Conservation (phyloP, 108 stramenopile genomes). For the Nannochloropsis gaditana region DNA sequence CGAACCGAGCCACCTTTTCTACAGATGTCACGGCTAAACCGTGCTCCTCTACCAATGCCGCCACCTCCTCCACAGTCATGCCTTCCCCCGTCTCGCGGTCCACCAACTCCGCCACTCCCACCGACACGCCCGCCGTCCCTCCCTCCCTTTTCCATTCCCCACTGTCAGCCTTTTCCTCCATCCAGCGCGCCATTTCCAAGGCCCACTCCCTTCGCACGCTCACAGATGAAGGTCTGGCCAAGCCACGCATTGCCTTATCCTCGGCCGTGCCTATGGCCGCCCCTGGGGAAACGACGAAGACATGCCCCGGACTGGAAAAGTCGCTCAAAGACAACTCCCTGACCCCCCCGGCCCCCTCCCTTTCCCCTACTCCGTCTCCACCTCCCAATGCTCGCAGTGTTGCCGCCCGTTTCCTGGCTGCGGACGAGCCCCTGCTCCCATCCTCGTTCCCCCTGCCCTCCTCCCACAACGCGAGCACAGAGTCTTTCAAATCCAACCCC, state of each 20-base stretch:
- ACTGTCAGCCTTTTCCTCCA: conserved; percentile 73
- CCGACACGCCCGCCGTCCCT: conserved; percentile 64
- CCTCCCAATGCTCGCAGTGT: conserved; percentile 83
- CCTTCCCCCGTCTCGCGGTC: conserved; percentile 87
- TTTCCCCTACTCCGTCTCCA: conserved; percentile 57
- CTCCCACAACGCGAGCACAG: conserved; percentile 69
- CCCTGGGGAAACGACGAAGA: conserved; percentile 73
- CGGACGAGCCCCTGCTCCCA: conserved; percentile 80
- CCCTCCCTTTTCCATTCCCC: conserved; percentile 76
- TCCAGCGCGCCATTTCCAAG: conserved; percentile 64
- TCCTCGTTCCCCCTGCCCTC: conserved; percentile 81
- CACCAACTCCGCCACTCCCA: conserved; percentile 71
- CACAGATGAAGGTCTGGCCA: background rate
- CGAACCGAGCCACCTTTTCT: conserved; percentile 61
- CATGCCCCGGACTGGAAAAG: conserved; percentile 82
- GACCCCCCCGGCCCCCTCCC: conserved; percentile 63
- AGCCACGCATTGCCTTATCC: background rate
- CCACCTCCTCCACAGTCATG: conserved; percentile 76
- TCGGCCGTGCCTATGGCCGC: conserved; percentile 21
- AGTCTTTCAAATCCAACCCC: conserved; percentile 61
- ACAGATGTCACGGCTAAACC: conserved; percentile 76
- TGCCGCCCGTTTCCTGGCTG: conserved; percentile 68
- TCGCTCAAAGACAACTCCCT: conserved; percentile 49
- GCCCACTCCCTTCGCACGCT: background rate
- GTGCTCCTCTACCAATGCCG: conserved; percentile 65